Base-by-base conservation (phyloP, 1,284 basidiomycete species). In the Anthracocystis panici-leucophaei region DNA sequence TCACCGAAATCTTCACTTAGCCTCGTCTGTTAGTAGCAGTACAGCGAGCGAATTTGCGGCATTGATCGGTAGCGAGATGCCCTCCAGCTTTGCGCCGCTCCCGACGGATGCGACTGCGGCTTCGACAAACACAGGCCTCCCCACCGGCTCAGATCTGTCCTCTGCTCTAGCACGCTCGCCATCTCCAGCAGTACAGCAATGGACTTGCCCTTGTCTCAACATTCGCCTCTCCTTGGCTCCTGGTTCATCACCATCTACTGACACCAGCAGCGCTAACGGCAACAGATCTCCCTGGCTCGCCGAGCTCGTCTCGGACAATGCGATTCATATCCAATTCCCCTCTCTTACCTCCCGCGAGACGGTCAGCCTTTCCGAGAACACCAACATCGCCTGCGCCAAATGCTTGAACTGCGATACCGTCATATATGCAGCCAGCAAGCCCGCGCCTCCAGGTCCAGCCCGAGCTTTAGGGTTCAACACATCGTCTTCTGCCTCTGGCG, bases 161-260 rank as follows among this genome's bases (percentile, higher is more conserved):
- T 52, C 64, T 38, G 69, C 61, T 33, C 40, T 65, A 42, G 50
- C 55, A 23, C 57, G 62, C 25, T 51, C 54, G 11, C 21, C 51
- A 1, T 41, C 63, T 10, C 23, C 63, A 5, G 46, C 69, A 29
- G 53, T 57, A 48, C 58, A 45, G 38, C 56, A 77, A 44, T 73
- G 70, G 75, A 64, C 69, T 4, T 77, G 70, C 46, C 66, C 63
- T 12, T 77, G 69, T 29, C 70, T 77, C 63, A 73, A 77, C 49
- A 31, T 73, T 9, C 75, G 70, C 12, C 65, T 77, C 7, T 54
- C 53, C 2, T 49, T 77, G 11, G 56, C 54, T 4, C 46, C 62
- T 14, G 58, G 55, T 25, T 59, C 61, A 3, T 10, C 54, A 25
- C 46, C 49, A 10, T 29, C 52, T 16, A 21, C 61, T n/a, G 4